Percentiles rank a stretch among this genome's conserved stretches.
Conservation (phyloP, 805 yeast genomes). For the Suhomyces sp. region DNA sequence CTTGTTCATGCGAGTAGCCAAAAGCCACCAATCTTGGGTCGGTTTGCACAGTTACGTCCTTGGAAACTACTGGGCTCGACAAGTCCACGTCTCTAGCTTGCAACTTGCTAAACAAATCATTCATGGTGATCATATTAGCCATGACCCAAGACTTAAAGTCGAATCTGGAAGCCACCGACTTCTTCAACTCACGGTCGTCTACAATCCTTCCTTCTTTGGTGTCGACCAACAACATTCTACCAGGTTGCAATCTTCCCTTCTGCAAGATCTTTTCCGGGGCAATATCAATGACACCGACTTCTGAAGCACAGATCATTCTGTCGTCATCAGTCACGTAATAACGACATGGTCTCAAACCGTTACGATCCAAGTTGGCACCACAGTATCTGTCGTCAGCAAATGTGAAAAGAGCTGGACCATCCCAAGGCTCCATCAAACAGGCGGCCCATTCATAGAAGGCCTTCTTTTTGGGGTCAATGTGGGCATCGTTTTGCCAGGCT, state of each 20-base stretch:
- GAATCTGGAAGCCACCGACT: slow-evolving; percentile 70
- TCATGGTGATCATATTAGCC: slow-evolving; percentile 81
- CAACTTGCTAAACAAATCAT: slow-evolving; percentile 66
- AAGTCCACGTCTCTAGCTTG: slow-evolving; percentile 33
- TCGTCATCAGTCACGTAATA: slow-evolving; percentile 93
- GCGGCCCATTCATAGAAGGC: slow-evolving; percentile 99
- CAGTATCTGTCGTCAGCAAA: slow-evolving; percentile 97
- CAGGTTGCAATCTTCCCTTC: slow-evolving; percentile 95
- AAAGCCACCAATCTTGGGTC: slow-evolving; percentile 84
- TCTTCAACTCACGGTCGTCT: slow-evolving; percentile 86
- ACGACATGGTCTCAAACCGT: slow-evolving; percentile 97
- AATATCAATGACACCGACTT: slow-evolving; percentile 93
- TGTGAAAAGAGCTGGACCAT: slow-evolving; percentile 96
- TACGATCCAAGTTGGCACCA: slow-evolving; percentile 97
- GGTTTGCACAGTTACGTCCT: slow-evolving; percentile 53
- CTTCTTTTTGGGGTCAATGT: slow-evolving; percentile 85
- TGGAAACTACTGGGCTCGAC: slow-evolving; percentile 9
- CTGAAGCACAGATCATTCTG: slow-evolving; percentile 95
- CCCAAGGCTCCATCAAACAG: slow-evolving; percentile 99
- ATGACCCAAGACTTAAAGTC: slow-evolving; percentile 94
- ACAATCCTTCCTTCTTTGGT: slow-evolving; percentile 90
- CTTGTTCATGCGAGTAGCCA: slow-evolving; percentile 94
- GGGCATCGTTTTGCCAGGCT: slow-evolving; percentile 89
- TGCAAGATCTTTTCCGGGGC: slow-evolving; percentile 77
- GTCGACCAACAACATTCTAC: slow-evolving; percentile 92